Percentiles rank a stretch among this genome's conserved stretches.
Conservation (phyloP, 805 yeast genomes). For the Zygosaccharomyces rouxii region DNA sequence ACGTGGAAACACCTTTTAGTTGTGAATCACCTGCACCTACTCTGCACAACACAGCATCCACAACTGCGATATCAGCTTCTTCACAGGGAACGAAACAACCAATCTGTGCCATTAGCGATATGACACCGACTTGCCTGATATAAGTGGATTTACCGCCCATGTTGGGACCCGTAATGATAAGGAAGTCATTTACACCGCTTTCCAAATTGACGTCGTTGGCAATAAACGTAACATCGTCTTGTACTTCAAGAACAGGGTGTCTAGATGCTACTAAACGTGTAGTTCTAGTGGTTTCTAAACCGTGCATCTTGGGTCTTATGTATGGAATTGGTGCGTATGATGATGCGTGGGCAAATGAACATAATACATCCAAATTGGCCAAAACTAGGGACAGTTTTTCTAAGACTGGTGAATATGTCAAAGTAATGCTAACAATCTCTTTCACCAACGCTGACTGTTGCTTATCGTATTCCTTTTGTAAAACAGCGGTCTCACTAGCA, state of each 20-base stretch:
- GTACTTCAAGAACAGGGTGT: slow-evolving; percentile 92
- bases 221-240: slow-evolving; percentile 85
- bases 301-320: slow-evolving; percentile 65
- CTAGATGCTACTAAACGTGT: slow-evolving; percentile 69
- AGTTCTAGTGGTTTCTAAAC: slow-evolving; percentile 44
- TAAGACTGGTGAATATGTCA: slow-evolving; percentile 77
- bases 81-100: slow-evolving; percentile 85
- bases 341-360: slow-evolving; percentile 78
- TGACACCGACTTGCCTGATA: slow-evolving; percentile 83
- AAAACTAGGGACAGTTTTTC: slow-evolving; percentile 60
- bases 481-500: slow-evolving; percentile 52
- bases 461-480: slow-evolving; percentile 62
- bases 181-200: slow-evolving; percentile 58
- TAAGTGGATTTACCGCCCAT: slow-evolving; percentile 98
- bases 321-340: slow-evolving; percentile 81
- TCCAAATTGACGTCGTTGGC: slow-evolving; percentile 78
- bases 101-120: slow-evolving; percentile 80
- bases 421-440: slow-evolving; percentile 75
- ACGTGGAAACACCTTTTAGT: slow-evolving; percentile 92
- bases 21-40: slow-evolving; percentile 99
- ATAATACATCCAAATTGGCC: slow-evolving; percentile 77
- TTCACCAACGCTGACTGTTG: slow-evolving; percentile 75
- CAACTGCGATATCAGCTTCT: slow-evolving; percentile 73
- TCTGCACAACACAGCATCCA: slow-evolving; percentile 89
- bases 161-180: slow-evolving; percentile 90